These are phyloP conservation scores for Mycoemilia scoparia DNA, from an alignment of 192 early-diverging fungal genomes.

Conservation along the genomic window DNA sequence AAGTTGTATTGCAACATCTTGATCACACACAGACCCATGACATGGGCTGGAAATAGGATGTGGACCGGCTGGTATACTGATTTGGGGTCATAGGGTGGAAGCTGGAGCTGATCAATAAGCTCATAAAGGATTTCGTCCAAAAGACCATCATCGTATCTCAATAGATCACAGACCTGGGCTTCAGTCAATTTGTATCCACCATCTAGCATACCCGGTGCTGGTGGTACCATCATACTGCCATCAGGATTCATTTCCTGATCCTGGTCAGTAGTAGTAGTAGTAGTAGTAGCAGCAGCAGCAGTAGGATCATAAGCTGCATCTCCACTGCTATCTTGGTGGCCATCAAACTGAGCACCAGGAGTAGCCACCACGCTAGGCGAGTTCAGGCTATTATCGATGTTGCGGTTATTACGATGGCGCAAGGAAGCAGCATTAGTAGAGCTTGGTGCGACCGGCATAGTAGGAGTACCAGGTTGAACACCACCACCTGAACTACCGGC, in stretches of 20 bases:
- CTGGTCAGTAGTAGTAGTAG: neutral
- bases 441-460: too few relatives aligned
- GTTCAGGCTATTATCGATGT: too few relatives aligned
- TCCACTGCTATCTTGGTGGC: neutral
- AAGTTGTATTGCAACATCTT: conserved; percentile 79
- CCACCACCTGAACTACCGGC: too few relatives aligned
- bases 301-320: neutral
- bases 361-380: neutral
- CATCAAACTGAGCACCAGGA: neutral
- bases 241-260: too few relatives aligned
- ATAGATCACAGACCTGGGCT: conserved; percentile 23
- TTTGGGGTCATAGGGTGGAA: conserved; percentile 64
- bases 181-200: too few relatives aligned
- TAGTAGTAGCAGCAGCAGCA: neutral
- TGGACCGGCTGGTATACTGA: conserved; percentile 46
- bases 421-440: too few relatives aligned
- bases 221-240: too few relatives aligned
- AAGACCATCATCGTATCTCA: conserved; percentile 43
- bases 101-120: conserved; percentile 73
- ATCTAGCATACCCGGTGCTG: too few relatives aligned
- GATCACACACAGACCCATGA: conserved; percentile 66
- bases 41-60: conserved; percentile 89
- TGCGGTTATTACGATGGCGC: too few relatives aligned
- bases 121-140: conserved; percentile 75
- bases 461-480: too few relatives aligned